Base-by-base conservation (phyloP, 768 basidiomycete species). In the Kwoniella pini region DNA sequence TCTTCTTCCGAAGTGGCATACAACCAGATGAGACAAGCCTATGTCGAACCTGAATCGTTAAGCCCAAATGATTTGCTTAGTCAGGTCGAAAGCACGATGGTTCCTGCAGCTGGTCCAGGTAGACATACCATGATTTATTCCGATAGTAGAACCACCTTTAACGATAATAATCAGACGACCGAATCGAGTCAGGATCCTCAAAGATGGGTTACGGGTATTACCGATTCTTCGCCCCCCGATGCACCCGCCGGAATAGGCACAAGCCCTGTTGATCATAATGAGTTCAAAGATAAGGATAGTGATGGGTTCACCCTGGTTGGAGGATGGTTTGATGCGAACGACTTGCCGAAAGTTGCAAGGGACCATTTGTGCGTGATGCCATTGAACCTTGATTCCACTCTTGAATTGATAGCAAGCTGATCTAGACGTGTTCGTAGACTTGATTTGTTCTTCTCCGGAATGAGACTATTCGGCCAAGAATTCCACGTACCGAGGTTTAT, bases 301-400 rank as follows among this genome's bases (percentile, higher is more conserved):
- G 58, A 63, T 2, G 58, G 58, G 0, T 50, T 56, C 28, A 51
- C 51, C 6, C n/a, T 74, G 33, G 68, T 74, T 0, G 72, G 72
- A 24, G 72, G 72, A 3, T 74, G 72, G 72, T 74, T 71, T 40
- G 72, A 74, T 49, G 72, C 70, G 13, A 60, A 65, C 12, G 72
- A 74, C 61, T 55, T 74, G 31, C 72, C 72, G 0, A 65, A 66
- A 28, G 64, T 71, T 21, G 73, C 73, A 3, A 55, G 73, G 27
- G 71, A 75, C 59, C 73, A 75, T 48, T 31, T 75, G 71, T 72
- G 38, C 64, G 72, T 62, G 40, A 42, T 42, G 40, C 5, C 40
- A 5, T 42, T 42, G 12, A 9, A 42, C 40, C 33, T 36, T 51
- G 17, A 43, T 28, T 1, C 15, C 2, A 24, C 10, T n/a, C 13